These are phyloP conservation scores for Vigna trinervia DNA, from an alignment of 306 rosid species.

Conservation along the genomic window DNA sequence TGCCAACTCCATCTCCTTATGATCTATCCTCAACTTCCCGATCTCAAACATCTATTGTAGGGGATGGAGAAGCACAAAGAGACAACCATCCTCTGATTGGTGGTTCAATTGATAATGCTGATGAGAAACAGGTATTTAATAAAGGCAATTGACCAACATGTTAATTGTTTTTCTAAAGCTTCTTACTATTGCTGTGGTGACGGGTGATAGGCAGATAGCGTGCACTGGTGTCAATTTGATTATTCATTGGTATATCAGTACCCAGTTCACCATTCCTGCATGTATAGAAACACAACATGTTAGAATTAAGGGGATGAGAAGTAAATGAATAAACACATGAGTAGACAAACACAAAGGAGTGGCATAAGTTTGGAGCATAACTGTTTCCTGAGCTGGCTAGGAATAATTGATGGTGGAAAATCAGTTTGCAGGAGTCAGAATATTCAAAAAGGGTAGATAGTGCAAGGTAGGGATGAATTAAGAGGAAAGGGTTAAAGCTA, in stretches of 20 bases:
- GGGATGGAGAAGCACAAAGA: constrained; percentile 68
- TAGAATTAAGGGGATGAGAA: constrained; percentile 5
- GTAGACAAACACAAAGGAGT: not conserved
- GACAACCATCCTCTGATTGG: constrained; percentile 64
- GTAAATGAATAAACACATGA: constrained; percentile 1
- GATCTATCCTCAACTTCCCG: constrained; percentile 73
- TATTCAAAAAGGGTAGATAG: constrained; percentile 10
- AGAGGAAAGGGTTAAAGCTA: constrained; percentile 27
- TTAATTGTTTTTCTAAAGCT: constrained; percentile 37
- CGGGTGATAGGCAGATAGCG: constrained; percentile 20
- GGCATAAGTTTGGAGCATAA: constrained; percentile 4
- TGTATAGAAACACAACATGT: constrained; percentile 13
- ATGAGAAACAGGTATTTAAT: constrained; percentile 79
- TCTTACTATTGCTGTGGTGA: constrained; percentile 26
- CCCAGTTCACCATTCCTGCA: constrained; percentile 6
- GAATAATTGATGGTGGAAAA: constrained; percentile 15
- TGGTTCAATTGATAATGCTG: constrained; percentile 64
- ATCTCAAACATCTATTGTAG: constrained; percentile 75
- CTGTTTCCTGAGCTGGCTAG: constrained; percentile 7
- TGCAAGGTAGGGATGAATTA: constrained; percentile 2
- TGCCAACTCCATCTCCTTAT: constrained; percentile 77
- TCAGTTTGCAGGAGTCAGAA: constrained; percentile 28
- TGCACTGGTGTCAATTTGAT: constrained; percentile 33
- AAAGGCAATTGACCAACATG: constrained; percentile 23
- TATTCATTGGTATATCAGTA: constrained; percentile 7